Evolutionary conservation across 192 early-diverging fungal species (phyloP), one percentile per base, ranked within the genome.

Genomic region (Entomortierella parvispora): DNA sequence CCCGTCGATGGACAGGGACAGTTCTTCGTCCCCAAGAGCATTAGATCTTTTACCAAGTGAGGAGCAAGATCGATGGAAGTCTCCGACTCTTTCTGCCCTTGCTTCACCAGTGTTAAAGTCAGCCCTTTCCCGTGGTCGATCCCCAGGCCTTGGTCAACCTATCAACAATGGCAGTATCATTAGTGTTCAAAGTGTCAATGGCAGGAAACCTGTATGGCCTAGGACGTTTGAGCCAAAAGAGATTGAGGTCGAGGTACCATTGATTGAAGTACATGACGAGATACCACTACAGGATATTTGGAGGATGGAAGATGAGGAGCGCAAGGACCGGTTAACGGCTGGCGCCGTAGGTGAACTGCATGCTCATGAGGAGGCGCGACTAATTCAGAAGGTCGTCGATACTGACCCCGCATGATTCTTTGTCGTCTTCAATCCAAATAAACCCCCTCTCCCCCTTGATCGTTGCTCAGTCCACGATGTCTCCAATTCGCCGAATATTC

Each of bases 231-330:
- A 11, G 2, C 29, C 46, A 14, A 22, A 42, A 3, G 47, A 66
- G 11, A 49, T 62, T 46, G 18, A 18, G 29, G 25, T 51, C 9
- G 66, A 63, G 15, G 68, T 77, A 2, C 65, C 66, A 7, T 22
- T 58, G 60, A 68, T 77, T 17, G 74, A 77, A 17, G 34, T 60
- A 2, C 65, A 43, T 1, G 74, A 77, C 42, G 65, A 77, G 48
- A 25, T 77, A 37, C 49, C 66, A 18, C 25, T 77, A 48, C 74
- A 77, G 18, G 74, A 77, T 32, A 77, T 77, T 15, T 77, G 74
- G 74, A 49, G 48, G 25, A 68, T 68, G 74, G 74, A 77, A 43
- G 74, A 77, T 22, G 74, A 68, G 10, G 74, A 77, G 33, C 65
- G 66, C 5, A 47, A 51, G 53, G 65, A 77, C 45, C 43, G 74